Evolutionary conservation across 2,329 filamentous ascomycete genomes (phyloP).

Genomic region (Pseudogymnoascus pannorum): DNA sequence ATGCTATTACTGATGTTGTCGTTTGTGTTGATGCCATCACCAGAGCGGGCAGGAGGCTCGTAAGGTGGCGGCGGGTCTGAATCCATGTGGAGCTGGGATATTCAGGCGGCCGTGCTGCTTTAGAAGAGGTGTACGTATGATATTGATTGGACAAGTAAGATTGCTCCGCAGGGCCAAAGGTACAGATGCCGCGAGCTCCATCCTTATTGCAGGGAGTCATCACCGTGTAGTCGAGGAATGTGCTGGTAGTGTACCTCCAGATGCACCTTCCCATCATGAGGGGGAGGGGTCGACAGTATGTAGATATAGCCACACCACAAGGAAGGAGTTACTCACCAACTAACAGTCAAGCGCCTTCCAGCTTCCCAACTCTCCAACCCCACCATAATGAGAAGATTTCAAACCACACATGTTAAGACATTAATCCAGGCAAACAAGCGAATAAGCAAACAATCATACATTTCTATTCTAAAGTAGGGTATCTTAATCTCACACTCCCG

Average conservation of each 20-base stretch:
- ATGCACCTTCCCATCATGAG: neutral
- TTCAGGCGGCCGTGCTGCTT: neutral
- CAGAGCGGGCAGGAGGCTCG: neutral
- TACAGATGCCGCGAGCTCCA: neutral
- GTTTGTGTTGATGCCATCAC: neutral
- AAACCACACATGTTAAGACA: neutral
- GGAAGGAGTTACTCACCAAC: neutral
- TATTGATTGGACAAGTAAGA: neutral
- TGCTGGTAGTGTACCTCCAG: neutral
- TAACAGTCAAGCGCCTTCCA: neutral
- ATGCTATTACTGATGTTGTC: neutral
- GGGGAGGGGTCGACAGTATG: neutral
- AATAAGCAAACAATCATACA: neutral
- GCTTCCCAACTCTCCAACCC: too few species aligned
- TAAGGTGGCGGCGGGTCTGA: neutral
- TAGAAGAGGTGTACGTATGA: neutral
- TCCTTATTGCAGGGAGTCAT: neutral
- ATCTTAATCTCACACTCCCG: neutral
- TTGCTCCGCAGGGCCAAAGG: neutral
- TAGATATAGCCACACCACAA: neutral
- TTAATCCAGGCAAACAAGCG: neutral
- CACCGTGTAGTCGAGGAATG: neutral
- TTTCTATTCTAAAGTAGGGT: constrained; percentile 5
- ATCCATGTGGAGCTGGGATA: neutral
- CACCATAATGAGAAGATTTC: too few species aligned